Base-by-base conservation (phyloP, 441 rosid genomes). In the Mallotus repandus region DNA sequence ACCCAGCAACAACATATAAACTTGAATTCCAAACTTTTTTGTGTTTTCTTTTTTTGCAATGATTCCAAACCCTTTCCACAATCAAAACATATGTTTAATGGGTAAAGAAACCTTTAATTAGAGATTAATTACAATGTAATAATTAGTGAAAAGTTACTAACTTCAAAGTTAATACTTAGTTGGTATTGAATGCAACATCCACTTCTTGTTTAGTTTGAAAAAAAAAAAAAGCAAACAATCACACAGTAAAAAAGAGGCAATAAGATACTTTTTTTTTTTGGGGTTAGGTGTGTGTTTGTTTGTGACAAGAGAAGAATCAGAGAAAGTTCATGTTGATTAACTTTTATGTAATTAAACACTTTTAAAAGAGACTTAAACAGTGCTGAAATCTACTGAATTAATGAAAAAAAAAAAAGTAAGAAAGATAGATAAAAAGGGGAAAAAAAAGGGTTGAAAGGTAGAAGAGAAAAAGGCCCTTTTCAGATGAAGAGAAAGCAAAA, bases 381-480 rank as follows among this genome's bases (percentile, higher is more conserved):
- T 19, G 70, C 70, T 38, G 62, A 56, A 21, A 43, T 46, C 41
- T 15, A n/a, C 52, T 54, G 32, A 59, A 12, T 59, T 52, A 61
- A 65, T 62, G 18, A 54, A 15, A 22, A 10, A 60, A 38, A 74
- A 50, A 59, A 54, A 25, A 50, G 56, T 14, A 43, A 43, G 32
- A 59, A 46, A 50, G n/a, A 2, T 29, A 0, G 43, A 48, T 19
- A 25, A 7, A 67, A 54, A 49, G 22, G 32, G 7, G 5, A 15
- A 54, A 25, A 52, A 49, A 49, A 0, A 11, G 29, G 4, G 48
- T 29, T 29, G 5, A 38, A 38, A 38, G 41, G 41, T 38, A 4
- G 41, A 38, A 38, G 41, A 29, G 0, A 66, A 19, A 68, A 58
- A 63, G 65, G 70, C 19, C 6, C 69, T 60, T 80, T 77, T 80